Evolutionary conservation across 1,284 basidiomycete genomes (phyloP).

Genomic region (Phellopilus nigrolimitatus): DNA sequence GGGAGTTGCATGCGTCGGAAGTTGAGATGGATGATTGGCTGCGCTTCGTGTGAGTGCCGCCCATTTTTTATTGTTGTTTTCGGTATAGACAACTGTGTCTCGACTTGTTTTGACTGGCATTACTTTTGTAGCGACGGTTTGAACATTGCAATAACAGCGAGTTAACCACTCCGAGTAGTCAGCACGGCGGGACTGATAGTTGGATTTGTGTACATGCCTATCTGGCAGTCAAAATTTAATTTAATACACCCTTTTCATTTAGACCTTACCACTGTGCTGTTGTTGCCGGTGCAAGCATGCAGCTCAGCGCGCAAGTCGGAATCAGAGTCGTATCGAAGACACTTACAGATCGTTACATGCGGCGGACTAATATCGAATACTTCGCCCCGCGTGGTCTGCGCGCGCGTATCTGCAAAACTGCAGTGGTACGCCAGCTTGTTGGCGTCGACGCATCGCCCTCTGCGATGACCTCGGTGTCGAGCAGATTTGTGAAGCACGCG

Average conservation of each 20-base stretch:
- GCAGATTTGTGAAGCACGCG: background rate
- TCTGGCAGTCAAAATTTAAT: background rate
- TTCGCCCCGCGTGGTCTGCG: slow-evolving; percentile 23
- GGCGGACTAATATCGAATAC: slow-evolving; percentile 20
- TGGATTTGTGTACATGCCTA: slow-evolving; percentile 21
- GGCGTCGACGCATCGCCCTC: slow-evolving; percentile 8
- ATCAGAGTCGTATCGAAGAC: slow-evolving; percentile 21
- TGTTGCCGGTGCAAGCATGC: slow-evolving; percentile 18
- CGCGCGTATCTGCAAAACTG: slow-evolving; percentile 21
- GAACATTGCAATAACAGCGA: slow-evolving; percentile 20
- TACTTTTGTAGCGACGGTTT: slow-evolving; percentile 7
- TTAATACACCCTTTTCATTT: background rate
- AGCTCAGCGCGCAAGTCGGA: slow-evolving; percentile 18
- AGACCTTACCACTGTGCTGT: slow-evolving; percentile 19
- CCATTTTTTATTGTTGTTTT: background rate
- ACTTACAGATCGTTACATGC: slow-evolving; percentile 23
- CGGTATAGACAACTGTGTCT: background rate
- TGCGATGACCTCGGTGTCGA: background rate
- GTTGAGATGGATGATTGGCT: slow-evolving; percentile 12
- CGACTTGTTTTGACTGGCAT: background rate
- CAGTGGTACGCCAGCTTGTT: slow-evolving; percentile 20
- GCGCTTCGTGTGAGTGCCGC: slow-evolving; percentile 7
- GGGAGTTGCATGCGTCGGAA: slow-evolving; percentile 1
- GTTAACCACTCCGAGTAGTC: slow-evolving; percentile 23
- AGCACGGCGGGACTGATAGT: slow-evolving; percentile 19